Evolutionary conservation across 2,329 filamentous ascomycete genomes (phyloP).

Genomic region (Zasmidium angulare): DNA sequence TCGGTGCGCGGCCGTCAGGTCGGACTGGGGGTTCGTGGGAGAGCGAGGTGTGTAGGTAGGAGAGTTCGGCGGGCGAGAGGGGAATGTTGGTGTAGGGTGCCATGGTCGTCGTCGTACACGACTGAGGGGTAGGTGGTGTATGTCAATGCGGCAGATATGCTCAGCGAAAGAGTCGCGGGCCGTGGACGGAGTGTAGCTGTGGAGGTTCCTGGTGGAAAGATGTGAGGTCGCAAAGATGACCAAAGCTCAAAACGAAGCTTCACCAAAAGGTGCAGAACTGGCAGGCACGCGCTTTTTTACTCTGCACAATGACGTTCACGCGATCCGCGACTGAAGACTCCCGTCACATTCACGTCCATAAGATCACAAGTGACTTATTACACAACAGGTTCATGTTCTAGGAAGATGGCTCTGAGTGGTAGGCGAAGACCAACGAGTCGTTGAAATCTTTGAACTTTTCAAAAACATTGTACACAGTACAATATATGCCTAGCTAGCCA

Average conservation of each 20-base stretch:
- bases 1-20: conserved; percentile 77
- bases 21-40: conserved; percentile 79
- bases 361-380: not conserved
- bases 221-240: conserved; percentile 3
- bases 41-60: conserved; percentile 89
- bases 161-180: no score
- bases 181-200: not conserved
- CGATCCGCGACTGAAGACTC: not conserved
- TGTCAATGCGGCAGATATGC: not conserved
- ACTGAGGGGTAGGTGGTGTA: not conserved
- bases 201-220: not conserved
- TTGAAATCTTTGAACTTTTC: not conserved
- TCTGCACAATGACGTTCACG: conserved; percentile 1
- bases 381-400: not conserved
- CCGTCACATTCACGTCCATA: not conserved
- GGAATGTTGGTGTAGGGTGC: conserved; percentile 61
- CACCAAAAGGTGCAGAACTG: not conserved
- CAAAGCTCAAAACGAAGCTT: not conserved
- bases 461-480: conserved; percentile 3
- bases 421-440: no score
- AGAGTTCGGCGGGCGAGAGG: conserved; percentile 92
- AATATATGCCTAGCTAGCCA: conserved; percentile 8
- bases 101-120: conserved; percentile 44
- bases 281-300: not conserved
- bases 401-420: not conserved